These are phyloP conservation scores for Fusarium redolens DNA, from an alignment of 2,329 filamentous ascomycete species.

Conservation along the genomic window DNA sequence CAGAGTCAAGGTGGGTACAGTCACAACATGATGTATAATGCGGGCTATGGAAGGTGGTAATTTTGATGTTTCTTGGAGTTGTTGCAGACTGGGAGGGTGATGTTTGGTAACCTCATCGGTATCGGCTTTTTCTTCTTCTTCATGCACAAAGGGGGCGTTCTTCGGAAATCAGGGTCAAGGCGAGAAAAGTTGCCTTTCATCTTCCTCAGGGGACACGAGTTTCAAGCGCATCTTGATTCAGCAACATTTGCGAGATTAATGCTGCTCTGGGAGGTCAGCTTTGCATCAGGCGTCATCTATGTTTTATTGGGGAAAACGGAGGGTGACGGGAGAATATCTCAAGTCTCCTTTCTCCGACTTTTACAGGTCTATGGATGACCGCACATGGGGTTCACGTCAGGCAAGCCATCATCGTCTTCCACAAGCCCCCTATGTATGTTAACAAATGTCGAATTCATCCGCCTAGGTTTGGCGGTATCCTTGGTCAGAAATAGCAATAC, in stretches of 20 bases:
- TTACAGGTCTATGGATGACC: conserved; percentile 38
- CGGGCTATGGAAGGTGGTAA: conserved; percentile 77
- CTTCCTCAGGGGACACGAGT: conserved; percentile 45
- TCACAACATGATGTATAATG: conserved; percentile 83
- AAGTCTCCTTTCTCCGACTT: conserved; percentile 33
- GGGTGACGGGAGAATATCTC: conserved; percentile 35
- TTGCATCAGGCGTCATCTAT: conserved; percentile 49
- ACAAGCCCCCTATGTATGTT: conserved; percentile 73
- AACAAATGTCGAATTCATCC: conserved; percentile 57
- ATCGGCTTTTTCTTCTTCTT: conserved; percentile 34
- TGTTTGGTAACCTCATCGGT: conserved; percentile 41
- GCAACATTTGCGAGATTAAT: conserved; percentile 48
- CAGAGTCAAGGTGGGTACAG: conserved; percentile 96
- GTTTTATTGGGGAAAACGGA: conserved; percentile 43
- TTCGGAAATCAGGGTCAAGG: conserved; percentile 43
- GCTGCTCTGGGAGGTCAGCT: conserved; percentile 45
- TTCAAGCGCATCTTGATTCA: conserved; percentile 48
- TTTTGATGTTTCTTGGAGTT: conserved; percentile 36
- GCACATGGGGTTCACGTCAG: conserved; percentile 55
- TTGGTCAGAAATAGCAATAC: conserved; percentile 58
- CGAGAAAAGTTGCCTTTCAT: conserved; percentile 37
- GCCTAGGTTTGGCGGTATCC: conserved; percentile 48
- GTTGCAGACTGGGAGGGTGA: conserved; percentile 28
- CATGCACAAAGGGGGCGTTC: conserved; percentile 45
- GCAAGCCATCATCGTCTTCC: conserved; percentile 79